phyloP scores from a whole-genome alignment of 2,329 filamentous ascomycete genomes.

The Lasiodiplodia sp. region DNA sequence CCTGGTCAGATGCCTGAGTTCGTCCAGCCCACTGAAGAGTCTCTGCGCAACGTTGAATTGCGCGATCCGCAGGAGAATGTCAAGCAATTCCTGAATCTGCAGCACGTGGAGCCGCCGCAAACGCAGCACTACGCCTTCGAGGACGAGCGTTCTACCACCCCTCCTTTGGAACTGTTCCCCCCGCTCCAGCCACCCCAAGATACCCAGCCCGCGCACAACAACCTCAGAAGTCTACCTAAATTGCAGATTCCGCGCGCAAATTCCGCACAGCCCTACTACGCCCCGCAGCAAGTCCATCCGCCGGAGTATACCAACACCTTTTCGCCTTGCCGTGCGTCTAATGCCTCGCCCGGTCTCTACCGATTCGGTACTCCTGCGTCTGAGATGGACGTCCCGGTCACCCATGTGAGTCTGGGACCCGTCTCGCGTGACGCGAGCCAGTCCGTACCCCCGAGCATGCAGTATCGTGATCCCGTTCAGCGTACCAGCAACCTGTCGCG shows the following conservation, averaged over 20 bases:
- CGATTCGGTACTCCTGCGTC: slow-evolving; percentile 87
- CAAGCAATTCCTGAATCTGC: slow-evolving; percentile 87
- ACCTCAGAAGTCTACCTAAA: slow-evolving; percentile 63
- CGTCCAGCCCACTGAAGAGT: slow-evolving; percentile 68
- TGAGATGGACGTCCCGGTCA: slow-evolving; percentile 85
- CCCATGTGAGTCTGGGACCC: slow-evolving; percentile 73
- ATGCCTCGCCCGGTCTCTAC: slow-evolving; percentile 68
- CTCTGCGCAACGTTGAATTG: slow-evolving; percentile 71
- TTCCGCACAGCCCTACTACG: slow-evolving; percentile 40
- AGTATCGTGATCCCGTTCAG: slow-evolving; percentile 65
- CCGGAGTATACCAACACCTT: slow-evolving; percentile 35
- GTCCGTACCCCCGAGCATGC: slow-evolving; percentile 94
- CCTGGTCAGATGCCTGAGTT: slow-evolving; percentile 70
- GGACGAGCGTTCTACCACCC: slow-evolving; percentile 56
- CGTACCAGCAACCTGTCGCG: slow-evolving; percentile 54
- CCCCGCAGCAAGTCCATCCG: slow-evolving; percentile 37
- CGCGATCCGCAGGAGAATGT: slow-evolving; percentile 93
- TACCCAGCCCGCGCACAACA: slow-evolving; percentile 53
- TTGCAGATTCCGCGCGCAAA: slow-evolving; percentile 61
- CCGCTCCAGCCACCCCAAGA: slow-evolving; percentile 41
- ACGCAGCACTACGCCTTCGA: slow-evolving; percentile 69
- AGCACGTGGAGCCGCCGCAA: slow-evolving; percentile 66
- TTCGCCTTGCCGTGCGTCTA: slow-evolving; percentile 55
- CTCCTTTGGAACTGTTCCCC: slow-evolving; percentile 50
- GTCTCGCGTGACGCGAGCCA: slow-evolving; percentile 82